These are phyloP conservation scores for Salix viminalis DNA, from an alignment of 345 rosid genomes.

Conservation along the genomic window DNA sequence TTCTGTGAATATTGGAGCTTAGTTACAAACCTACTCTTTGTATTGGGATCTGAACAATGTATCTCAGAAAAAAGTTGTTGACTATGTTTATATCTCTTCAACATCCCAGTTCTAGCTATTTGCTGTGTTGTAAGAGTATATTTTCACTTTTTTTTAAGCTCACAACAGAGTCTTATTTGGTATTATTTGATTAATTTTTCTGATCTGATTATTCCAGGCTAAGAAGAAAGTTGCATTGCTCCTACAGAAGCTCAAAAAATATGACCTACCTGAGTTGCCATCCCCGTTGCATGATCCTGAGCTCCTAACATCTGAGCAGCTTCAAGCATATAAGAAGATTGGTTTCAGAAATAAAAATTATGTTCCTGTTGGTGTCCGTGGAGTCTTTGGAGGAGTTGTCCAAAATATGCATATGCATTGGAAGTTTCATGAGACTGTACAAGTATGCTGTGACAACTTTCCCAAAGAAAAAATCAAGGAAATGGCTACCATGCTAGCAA, in stretches of 20 bases:
- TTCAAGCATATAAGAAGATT: constrained; percentile 78
- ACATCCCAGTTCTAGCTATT: not conserved
- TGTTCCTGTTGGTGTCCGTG: constrained; percentile 96
- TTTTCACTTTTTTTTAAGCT: not conserved
- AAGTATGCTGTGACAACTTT: constrained; percentile 91
- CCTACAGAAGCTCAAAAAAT: constrained; percentile 87
- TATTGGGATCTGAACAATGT: too few species aligned
- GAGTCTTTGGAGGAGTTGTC: constrained; percentile 97
- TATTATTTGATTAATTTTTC: not conserved
- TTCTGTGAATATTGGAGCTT: not conserved
- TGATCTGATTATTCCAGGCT: constrained; percentile 47
- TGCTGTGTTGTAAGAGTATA: not conserved
- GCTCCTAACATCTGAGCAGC: constrained; percentile 77
- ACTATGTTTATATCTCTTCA: not conserved
- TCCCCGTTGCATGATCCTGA: constrained; percentile 87
- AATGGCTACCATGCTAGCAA: constrained; percentile 87
- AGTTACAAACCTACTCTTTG: not conserved
- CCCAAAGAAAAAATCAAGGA: constrained; percentile 92
- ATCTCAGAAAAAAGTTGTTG: not conserved
- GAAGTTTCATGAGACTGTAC: constrained; percentile 99
- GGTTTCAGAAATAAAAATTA: constrained; percentile 88
- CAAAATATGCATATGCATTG: constrained; percentile 98
- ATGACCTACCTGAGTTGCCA: constrained; percentile 86
- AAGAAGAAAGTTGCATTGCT: constrained; percentile 91
- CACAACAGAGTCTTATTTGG: not conserved